Evolutionary conservation across 164 flowering plant genomes (phyloP), one percentile per base, ranked within the genome.

Genomic region (Vitis cinerea): DNA sequence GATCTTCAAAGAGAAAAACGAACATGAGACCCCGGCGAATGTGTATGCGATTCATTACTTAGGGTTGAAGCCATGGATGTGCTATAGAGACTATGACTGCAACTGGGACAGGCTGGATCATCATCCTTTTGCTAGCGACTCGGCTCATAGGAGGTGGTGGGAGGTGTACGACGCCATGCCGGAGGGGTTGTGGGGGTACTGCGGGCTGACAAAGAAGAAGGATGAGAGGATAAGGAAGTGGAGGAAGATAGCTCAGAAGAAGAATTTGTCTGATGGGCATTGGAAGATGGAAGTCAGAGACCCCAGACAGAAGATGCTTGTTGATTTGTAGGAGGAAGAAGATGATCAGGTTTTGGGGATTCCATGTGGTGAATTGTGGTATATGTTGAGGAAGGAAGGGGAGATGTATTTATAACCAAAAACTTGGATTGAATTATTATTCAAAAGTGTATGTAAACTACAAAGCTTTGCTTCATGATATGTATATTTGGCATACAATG

Each of bases 51-150:
- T 92, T 3, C 98, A 94, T 73, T 92, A 83, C 64, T 57, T 94
- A 63, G 98, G 98, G 1, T 37, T 79, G 71, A 94, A 94, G 84
- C 98, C 95, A 12, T 94, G 98, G 98, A 64, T 71, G 80, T 94
- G 98, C 67, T 88, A 89, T 44, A 83, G 78, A 59, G 97, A 94
- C 62, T 88, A 89, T 69, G 98, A 94, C 53, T 94, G 97, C 47
- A 92, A 92, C 44, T 92, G 98, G 97, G 92, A 90, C 47, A 54
- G 9, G 65, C 11, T 3, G 67, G 69, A 71, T 4, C 82, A 67
- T 17, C 80, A 69, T 11, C 6, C 10, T 0, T 91, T 77, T 75
- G 97, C 97, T 1, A 90, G 90, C 59, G 89, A 92, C 57, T 62
- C 74, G 2, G 94, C 87, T 10, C 86, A 92, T 59, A 7, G 61